A percentile compares a stretch with the other conserved stretches of the same genome.
Evolutionary conservation across 2,329 filamentous ascomycete genomes (phyloP).

Genomic region (Xylariales sp.): DNA sequence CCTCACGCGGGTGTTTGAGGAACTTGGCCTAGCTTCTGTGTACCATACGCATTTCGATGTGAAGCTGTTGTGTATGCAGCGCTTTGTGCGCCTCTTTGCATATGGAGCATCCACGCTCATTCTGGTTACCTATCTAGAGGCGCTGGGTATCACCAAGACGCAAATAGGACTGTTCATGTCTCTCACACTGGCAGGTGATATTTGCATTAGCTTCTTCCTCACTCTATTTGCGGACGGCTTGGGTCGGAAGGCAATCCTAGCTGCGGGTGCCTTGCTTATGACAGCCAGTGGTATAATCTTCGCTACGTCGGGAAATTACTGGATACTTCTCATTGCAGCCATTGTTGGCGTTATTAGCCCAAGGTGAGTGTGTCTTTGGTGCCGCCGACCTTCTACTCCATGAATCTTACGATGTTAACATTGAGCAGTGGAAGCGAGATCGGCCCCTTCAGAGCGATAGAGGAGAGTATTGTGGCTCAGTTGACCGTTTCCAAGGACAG

Average conservation of each 20-base stretch:
- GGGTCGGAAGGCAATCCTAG: slow-evolving; percentile 49
- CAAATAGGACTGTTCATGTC: slow-evolving; percentile 63
- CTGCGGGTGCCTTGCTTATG: slow-evolving; percentile 52
- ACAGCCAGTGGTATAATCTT: slow-evolving; percentile 51
- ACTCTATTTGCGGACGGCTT: slow-evolving; percentile 55
- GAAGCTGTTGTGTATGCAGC: slow-evolving; percentile 53
- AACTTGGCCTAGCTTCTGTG: slow-evolving; percentile 42
- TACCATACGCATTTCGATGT: slow-evolving; percentile 39
- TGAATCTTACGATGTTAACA: no score
- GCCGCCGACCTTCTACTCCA: no score
- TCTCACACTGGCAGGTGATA: slow-evolving; percentile 56
- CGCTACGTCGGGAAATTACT: slow-evolving; percentile 47
- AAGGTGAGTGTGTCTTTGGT: slow-evolving; percentile 30
- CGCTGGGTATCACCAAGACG: slow-evolving; percentile 43
- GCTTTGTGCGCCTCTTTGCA: slow-evolving; percentile 59
- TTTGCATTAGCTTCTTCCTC: slow-evolving; percentile 53
- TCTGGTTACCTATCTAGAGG: slow-evolving; percentile 51
- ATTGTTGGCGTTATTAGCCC: slow-evolving; percentile 60
- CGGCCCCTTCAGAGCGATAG: slow-evolving; percentile 58
- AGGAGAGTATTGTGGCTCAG: slow-evolving; percentile 57
- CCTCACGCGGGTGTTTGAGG: slow-evolving; percentile 17
- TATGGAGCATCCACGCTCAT: slow-evolving; percentile 57
- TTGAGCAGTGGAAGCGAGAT: slow-evolving; percentile 63
- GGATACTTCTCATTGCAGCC: slow-evolving; percentile 52
- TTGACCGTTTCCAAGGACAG: slow-evolving; percentile 40